Base-by-base conservation (phyloP, 495 filamentous ascomycete genomes). In the Trichoderma reesei region DNA sequence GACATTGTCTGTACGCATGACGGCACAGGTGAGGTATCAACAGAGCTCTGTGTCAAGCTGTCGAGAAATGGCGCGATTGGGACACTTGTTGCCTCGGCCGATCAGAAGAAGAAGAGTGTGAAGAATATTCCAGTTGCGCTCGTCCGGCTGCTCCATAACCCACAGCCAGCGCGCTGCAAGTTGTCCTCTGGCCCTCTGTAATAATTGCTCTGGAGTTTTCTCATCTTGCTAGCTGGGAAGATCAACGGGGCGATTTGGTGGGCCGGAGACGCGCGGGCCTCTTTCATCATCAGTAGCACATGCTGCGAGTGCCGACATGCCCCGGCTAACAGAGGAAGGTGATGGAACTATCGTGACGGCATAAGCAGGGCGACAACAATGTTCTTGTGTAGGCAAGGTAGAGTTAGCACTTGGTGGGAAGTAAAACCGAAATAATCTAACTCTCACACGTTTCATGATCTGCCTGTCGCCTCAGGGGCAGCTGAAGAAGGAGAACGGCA, bases 241-340 rank as follows among this genome's bases (percentile, higher is more conserved):
- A 56, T 56, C 51, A 56, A 20, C 34, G 51, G 51, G 51, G 51
- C 51, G 51, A 56, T 56, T 56, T 56, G 31, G 51, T 33, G 48
- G 48, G 10, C 48, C 48, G 8, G 11, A 33, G 9, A 34, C 26
- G 14, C 26, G 51, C 51, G 20, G 51, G 20, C 16, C 51, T 9
- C 9, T 48, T 56, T 56, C 20, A 10, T 46, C 42, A 46, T 10
- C 13, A 46, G 16, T 14, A 18, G 42, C 42, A 56, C 51, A 56
- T 6, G 3, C 6, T 33, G 20, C 0, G 26, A 9, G 33, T 33
- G 51, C 51, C 51, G 51, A 33, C 26, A 31, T 31, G 20, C 31
- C 34, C 51, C 51, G 18, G 11, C 31, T 33, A 14, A 34, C 51
- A 34, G 26, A 34, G 26, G 20, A 8, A 54, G n/a, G 9, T 10